phyloP scores from a whole-genome alignment of 306 rosid species.

The Inga laurina region DNA sequence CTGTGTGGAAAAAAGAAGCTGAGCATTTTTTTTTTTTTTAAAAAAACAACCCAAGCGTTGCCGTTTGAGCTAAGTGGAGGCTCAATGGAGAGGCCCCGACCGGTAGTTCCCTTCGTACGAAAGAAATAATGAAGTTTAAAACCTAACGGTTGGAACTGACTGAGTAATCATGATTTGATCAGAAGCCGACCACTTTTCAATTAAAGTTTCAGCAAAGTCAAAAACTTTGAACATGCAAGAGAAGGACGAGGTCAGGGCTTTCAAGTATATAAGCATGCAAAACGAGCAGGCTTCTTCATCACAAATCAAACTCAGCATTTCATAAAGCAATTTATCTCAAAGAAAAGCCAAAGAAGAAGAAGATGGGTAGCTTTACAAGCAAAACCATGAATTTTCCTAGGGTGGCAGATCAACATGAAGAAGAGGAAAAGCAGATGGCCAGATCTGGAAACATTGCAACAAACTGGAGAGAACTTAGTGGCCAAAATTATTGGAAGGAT shows the following conservation, averaged over 20 bases:
- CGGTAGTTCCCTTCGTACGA: neutral
- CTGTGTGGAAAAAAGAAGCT: too few species aligned
- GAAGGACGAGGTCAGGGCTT: neutral
- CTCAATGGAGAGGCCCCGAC: neutral
- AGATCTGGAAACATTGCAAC: neutral
- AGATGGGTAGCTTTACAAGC: neutral
- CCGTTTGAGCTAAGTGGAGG: too few species aligned
- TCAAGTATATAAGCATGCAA: neutral
- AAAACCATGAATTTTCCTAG: neutral
- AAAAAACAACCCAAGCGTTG: too few species aligned
- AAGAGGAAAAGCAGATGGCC: conserved; percentile 4
- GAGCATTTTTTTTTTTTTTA: too few species aligned
- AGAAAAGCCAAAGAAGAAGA: neutral
- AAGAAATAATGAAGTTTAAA: neutral
- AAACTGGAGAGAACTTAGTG: neutral
- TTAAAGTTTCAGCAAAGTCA: neutral
- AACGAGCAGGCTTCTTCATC: neutral
- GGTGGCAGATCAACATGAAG: neutral
- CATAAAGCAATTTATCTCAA: neutral
- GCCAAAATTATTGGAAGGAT: neutral
- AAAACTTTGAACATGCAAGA: neutral
- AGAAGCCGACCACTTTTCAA: neutral
- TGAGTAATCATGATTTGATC: neutral
- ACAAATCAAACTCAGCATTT: neutral
- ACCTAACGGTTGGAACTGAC: neutral